Evolutionary conservation across 2,329 filamentous ascomycete genomes (phyloP).

Genomic region (Aspergillus fumigatiaffinis): DNA sequence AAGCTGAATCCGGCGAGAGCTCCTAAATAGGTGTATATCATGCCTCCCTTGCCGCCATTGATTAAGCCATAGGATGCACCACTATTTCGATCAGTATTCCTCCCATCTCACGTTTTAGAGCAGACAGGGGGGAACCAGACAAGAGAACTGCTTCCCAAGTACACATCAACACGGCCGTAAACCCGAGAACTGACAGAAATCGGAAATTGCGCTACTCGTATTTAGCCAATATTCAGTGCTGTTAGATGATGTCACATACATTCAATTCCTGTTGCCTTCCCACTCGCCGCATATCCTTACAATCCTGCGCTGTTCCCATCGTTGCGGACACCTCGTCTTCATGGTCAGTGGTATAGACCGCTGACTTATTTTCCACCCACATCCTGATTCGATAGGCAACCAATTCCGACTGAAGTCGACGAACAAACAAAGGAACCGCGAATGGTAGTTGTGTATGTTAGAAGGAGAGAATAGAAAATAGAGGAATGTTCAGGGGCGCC

Average conservation of each 20-base stretch:
- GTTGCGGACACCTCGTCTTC: conserved; percentile 11
- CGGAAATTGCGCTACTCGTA: conserved; percentile 30
- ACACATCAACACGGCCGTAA: conserved; percentile 31
- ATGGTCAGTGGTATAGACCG: conserved; percentile 1
- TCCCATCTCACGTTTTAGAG: not conserved
- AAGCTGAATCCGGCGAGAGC: conserved; percentile 45
- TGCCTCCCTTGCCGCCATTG: conserved; percentile 52
- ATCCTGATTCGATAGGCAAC: conserved; percentile 2
- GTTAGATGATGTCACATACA: conserved; percentile 10
- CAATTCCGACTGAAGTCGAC: not conserved
- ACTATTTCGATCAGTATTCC: conserved; percentile 2
- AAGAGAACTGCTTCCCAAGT: conserved; percentile 30
- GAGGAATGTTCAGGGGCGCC: not conserved
- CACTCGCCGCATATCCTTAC: conserved; percentile 32
- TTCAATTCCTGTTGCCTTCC: conserved; percentile 31
- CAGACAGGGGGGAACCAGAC: not conserved
- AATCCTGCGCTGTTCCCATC: conserved; percentile 26
- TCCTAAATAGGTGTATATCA: conserved; percentile 51
- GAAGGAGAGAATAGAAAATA: not conserved
- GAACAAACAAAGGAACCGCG: not conserved
- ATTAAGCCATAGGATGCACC: conserved; percentile 11
- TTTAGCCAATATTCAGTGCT: not conserved
- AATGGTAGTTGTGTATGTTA: not conserved
- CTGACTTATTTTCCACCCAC: conserved; percentile 14
- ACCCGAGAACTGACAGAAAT: conserved; percentile 32